phyloP scores from a whole-genome alignment of 805 yeast species.

The Monosporozyma aquatica region DNA sequence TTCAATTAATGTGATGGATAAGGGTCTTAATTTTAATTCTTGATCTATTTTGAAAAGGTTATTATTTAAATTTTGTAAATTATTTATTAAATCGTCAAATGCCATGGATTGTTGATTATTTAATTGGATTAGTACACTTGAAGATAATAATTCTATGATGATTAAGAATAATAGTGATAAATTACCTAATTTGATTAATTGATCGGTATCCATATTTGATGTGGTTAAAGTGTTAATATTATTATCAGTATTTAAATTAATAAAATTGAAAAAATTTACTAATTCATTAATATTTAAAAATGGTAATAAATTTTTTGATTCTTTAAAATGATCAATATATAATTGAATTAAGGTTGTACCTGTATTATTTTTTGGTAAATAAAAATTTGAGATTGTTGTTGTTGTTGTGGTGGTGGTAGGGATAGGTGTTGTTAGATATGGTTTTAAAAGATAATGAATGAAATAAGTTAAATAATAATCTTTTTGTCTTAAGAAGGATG shows the following conservation, averaged over 20 bases:
- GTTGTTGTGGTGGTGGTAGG: too few relatives aligned
- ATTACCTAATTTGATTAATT: conserved; percentile 17
- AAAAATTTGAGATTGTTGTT: conserved; percentile 7
- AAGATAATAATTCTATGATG: conserved; percentile 21
- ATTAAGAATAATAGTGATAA: conserved; percentile 18
- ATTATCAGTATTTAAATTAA: too few relatives aligned
- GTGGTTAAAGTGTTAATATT: too few relatives aligned
- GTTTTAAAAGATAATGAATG: too few relatives aligned
- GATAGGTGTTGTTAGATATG: too few relatives aligned
- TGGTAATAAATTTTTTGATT: conserved; percentile 18
- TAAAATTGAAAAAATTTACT: conserved; percentile 14
- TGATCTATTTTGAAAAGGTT: conserved; percentile 15
- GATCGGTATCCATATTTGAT: conserved; percentile 13
- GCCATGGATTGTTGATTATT: conserved; percentile 20
- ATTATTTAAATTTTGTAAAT: too few relatives aligned
- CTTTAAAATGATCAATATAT: conserved; percentile 16
- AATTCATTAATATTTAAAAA: conserved; percentile 20
- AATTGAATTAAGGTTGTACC: conserved; percentile 16
- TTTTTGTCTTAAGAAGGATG: conserved; percentile 16
- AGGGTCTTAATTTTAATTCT: conserved; percentile 16
- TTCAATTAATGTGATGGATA: conserved; percentile 11
- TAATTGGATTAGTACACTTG: conserved; percentile 24
- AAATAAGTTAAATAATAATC: conserved; percentile 19
- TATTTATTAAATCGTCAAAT: too few relatives aligned
- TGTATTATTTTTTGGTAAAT: conserved; percentile 16